phyloP scores from a whole-genome alignment of 768 basidiomycete genomes.

The Podaxis rugospora region DNA sequence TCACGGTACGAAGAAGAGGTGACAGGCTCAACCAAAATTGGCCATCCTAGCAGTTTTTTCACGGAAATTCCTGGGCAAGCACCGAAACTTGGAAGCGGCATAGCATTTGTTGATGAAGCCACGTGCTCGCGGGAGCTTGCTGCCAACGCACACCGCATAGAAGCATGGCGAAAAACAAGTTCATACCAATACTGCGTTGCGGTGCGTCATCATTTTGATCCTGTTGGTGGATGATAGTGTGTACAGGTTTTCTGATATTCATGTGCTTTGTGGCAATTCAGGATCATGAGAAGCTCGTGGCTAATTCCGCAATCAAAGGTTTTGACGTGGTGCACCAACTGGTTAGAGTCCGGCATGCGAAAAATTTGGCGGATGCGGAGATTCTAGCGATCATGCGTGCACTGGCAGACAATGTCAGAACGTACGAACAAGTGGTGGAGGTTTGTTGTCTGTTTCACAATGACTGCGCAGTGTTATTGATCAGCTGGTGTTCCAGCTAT shows the following conservation, averaged over 20 bases:
- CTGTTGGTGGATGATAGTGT: not conserved
- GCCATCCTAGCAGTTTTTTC: conserved; percentile 59
- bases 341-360: conserved; percentile 70
- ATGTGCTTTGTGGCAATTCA: conserved; percentile 25
- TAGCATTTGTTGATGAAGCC: conserved; percentile 71
- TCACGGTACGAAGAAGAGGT: conserved; percentile 88
- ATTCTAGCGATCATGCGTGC: conserved; percentile 69
- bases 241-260: conserved; percentile 6
- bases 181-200: conserved; percentile 69
- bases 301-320: conserved; percentile 60
- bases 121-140: conserved; percentile 65
- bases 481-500: conserved; percentile 47
- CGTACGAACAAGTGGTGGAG: conserved; percentile 89
- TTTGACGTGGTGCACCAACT: conserved; percentile 89
- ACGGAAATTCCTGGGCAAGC: conserved; percentile 38
- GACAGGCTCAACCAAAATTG: conserved; percentile 72
- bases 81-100: conserved; percentile 72
- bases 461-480: conserved; percentile 2
- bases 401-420: conserved; percentile 64
- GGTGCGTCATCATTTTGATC: conserved; percentile 33
- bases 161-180: conserved; percentile 87
- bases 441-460: conserved; percentile 33
- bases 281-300: conserved; percentile 62
- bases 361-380: conserved; percentile 69
- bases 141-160: conserved; percentile 78